Evolutionary conservation across 2,329 filamentous ascomycete genomes (phyloP).

Genomic region (Penicillium brevicompactum): DNA sequence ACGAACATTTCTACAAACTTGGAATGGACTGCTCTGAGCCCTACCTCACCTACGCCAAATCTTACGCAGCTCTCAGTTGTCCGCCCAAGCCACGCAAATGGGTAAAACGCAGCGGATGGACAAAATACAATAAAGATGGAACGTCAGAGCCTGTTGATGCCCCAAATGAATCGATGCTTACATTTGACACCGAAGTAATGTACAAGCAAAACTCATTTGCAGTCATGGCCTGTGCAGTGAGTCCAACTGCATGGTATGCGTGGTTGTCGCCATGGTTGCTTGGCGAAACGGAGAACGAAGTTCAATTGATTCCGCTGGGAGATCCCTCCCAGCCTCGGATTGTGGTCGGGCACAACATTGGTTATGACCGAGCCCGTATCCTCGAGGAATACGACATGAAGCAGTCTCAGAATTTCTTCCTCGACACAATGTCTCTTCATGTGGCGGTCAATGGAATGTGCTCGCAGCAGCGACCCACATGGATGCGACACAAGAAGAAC

Average conservation of each 20-base stretch:
- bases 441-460: slow-evolving; percentile 99
- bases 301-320: slow-evolving; percentile 84
- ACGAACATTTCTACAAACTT: slow-evolving; percentile 91
- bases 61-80: slow-evolving; percentile 65
- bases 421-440: slow-evolving; percentile 98
- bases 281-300: slow-evolving; percentile 73
- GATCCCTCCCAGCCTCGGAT: slow-evolving; percentile 72
- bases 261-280: slow-evolving; percentile 97
- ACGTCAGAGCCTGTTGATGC: slow-evolving; percentile 70
- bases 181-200: slow-evolving; percentile 96
- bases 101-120: slow-evolving; percentile 84
- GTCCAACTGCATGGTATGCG: slow-evolving; percentile 89
- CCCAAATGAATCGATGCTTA: slow-evolving; percentile 79
- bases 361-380: slow-evolving; percentile 87
- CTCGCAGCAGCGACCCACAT: slow-evolving; percentile 90
- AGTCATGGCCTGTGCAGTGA: slow-evolving; percentile 93
- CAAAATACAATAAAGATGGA: slow-evolving; percentile 81
- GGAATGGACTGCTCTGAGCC: slow-evolving; percentile 86
- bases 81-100: slow-evolving; percentile 70
- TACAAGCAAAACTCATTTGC: slow-evolving; percentile 91
- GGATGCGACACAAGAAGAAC: slow-evolving; percentile 96
- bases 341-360: slow-evolving; percentile 91
- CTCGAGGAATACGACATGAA: slow-evolving; percentile 84
- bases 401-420: slow-evolving; percentile 81
- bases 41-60: slow-evolving; percentile 72